A percentile compares a stretch with the other conserved stretches of the same genome.
Evolutionary conservation across 768 basidiomycete species (phyloP).

Genomic region (Phanerodontia chrysosporium): DNA sequence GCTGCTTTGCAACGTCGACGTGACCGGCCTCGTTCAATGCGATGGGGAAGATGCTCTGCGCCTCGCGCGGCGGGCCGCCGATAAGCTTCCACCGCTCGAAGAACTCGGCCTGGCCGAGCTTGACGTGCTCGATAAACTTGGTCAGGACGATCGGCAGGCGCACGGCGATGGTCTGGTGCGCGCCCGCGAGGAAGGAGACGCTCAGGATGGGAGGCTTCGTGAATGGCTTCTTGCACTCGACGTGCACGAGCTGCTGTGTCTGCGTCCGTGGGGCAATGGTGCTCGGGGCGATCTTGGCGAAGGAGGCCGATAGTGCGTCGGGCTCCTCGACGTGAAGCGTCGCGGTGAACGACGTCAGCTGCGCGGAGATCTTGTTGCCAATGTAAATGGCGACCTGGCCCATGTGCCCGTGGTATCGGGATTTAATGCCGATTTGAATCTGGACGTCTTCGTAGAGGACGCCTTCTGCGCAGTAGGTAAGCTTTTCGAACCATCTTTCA

Average conservation of each 20-base stretch:
- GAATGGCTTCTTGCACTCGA: constrained; percentile 93
- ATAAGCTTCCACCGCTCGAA: constrained; percentile 99
- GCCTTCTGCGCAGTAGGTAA: constrained; percentile 77
- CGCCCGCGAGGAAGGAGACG: constrained; percentile 89
- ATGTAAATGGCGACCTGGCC: constrained; percentile 93
- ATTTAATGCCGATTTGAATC: constrained; percentile 94
- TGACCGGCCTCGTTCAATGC: constrained; percentile 60
- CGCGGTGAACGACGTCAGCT: constrained; percentile 90
- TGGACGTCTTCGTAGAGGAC: constrained; percentile 94
- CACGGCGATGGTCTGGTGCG: constrained; percentile 81
- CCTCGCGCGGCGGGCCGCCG: constrained; percentile 91
- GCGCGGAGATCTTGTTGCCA: constrained; percentile 88
- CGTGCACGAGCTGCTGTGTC: constrained; percentile 87
- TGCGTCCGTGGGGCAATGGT: constrained; percentile 80
- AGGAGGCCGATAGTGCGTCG: constrained; percentile 74
- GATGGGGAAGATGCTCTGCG: constrained; percentile 84
- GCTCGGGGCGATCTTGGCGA: constrained; percentile 87
- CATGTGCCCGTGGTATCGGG: constrained; percentile 90
- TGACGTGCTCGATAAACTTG: constrained; percentile 93
- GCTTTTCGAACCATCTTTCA: constrained; percentile 86
- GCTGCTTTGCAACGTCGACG: constrained; percentile 69
- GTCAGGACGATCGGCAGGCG: constrained; percentile 83
- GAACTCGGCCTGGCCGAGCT: constrained; percentile 78
- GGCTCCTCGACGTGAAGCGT: constrained; percentile 69
- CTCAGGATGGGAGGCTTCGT: constrained; percentile 70